phyloP scores from a whole-genome alignment of 768 basidiomycete species.

The Lactarius vividus region DNA sequence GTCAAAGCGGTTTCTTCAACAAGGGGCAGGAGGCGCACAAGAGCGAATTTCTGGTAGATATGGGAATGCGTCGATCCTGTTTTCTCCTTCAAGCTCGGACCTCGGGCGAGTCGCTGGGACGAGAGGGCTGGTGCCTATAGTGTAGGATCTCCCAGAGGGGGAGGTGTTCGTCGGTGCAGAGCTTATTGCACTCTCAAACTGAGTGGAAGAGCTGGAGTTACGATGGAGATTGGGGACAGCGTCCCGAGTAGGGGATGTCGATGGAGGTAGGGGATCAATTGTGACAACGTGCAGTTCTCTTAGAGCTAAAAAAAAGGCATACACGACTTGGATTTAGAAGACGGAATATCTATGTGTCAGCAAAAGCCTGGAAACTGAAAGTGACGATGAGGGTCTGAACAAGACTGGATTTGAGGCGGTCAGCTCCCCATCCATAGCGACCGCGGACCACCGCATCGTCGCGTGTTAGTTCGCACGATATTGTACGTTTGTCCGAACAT shows the following conservation, averaged over 20 bases:
- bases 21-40: slow-evolving; percentile 17
- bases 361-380: slow-evolving; percentile 8
- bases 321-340: slow-evolving; percentile 23
- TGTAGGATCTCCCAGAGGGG: slow-evolving; percentile 16
- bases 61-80: slow-evolving; percentile 20
- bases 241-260: slow-evolving; percentile 30
- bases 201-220: slow-evolving; percentile 21
- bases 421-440: neutral
- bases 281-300: slow-evolving; percentile 29
- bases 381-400: slow-evolving; percentile 15
- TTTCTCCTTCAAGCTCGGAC: slow-evolving; percentile 29
- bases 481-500: neutral
- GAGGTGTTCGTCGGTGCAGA: slow-evolving; percentile 14
- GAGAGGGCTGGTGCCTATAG: slow-evolving; percentile 21
- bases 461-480: slow-evolving; percentile 28
- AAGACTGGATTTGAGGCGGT: slow-evolving; percentile 17
- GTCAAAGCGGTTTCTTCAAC: neutral
- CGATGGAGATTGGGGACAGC: slow-evolving; percentile 26
- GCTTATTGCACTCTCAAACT: slow-evolving; percentile 20
- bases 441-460: slow-evolving; percentile 8
- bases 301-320: slow-evolving; percentile 24
- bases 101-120: slow-evolving; percentile 28
- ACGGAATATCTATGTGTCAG: slow-evolving; percentile 27
- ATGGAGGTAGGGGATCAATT: slow-evolving; percentile 30
- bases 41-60: slow-evolving; percentile 12